phyloP scores from a whole-genome alignment of 2,329 filamentous ascomycete species.

The Penicillium vulpinum region DNA sequence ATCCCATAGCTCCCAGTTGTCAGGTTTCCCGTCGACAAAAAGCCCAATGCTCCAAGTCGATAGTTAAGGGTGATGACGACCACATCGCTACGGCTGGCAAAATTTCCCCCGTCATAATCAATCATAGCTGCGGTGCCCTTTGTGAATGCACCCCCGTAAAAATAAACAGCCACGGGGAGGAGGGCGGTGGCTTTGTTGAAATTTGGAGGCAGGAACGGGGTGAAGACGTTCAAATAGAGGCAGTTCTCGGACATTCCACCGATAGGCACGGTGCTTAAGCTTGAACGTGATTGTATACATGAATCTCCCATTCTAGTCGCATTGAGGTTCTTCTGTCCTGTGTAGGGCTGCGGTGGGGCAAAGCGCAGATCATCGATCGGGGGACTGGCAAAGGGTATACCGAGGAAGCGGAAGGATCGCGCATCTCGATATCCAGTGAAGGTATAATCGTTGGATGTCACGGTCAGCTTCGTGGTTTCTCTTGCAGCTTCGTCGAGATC shows the following conservation, averaged over 20 bases:
- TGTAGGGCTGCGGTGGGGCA: slow-evolving; percentile 35
- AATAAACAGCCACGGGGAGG: slow-evolving; percentile 33
- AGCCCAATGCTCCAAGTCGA: slow-evolving; percentile 35
- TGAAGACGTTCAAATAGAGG: slow-evolving; percentile 39
- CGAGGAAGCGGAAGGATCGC: slow-evolving; percentile 43
- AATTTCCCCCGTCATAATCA: slow-evolving; percentile 37
- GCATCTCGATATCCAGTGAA: slow-evolving; percentile 31
- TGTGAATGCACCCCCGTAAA: slow-evolving; percentile 36
- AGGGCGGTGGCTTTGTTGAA: slow-evolving; percentile 10
- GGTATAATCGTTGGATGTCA: slow-evolving; percentile 17
- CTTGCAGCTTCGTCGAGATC: slow-evolving; percentile 16
- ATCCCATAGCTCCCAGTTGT: slow-evolving; percentile 34
- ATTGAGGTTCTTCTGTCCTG: slow-evolving; percentile 30
- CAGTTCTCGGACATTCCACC: slow-evolving; percentile 36
- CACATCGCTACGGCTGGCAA: slow-evolving; percentile 39
- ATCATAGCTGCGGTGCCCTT: slow-evolving; percentile 29
- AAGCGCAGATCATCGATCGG: slow-evolving; percentile 49
- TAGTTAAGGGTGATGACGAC: slow-evolving; percentile 40
- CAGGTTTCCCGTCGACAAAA: slow-evolving; percentile 38
- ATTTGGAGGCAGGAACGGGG: slow-evolving; percentile 28
- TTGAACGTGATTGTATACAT: slow-evolving; percentile 24
- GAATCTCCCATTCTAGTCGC: slow-evolving; percentile 25
- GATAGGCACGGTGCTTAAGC: slow-evolving; percentile 11
- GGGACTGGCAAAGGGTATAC: slow-evolving; percentile 51
- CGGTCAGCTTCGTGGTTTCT: slow-evolving; percentile 20